Percentiles rank a stretch among this genome's conserved stretches.
Conservation (phyloP, 768 basidiomycete genomes). For the Tylopilus plumbeoviolaceoides region DNA sequence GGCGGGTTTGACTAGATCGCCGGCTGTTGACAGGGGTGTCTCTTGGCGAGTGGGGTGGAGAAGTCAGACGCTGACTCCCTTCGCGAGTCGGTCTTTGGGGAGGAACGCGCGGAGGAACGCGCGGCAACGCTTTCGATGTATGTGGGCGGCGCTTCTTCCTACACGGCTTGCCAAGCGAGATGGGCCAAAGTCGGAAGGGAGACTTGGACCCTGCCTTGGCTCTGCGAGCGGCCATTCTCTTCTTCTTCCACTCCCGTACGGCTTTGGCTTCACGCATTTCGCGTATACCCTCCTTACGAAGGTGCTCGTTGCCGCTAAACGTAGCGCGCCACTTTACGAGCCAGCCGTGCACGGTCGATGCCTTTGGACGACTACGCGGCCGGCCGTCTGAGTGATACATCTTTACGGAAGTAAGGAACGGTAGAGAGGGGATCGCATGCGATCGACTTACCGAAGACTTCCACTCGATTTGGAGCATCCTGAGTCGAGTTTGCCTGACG, state of each 20-base stretch:
- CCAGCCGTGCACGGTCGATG: constrained; percentile 70
- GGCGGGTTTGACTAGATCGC: constrained; percentile 18
- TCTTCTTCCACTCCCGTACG: constrained; percentile 28
- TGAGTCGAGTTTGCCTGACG: not conserved
- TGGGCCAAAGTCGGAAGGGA: constrained; percentile 26
- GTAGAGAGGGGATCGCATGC: not conserved
- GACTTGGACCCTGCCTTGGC: constrained; percentile 15
- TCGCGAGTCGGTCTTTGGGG: constrained; percentile 3
- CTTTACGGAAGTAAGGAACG: constrained; percentile 11
- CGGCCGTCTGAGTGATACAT: constrained; percentile 35
- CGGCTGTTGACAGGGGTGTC: constrained; percentile 12
- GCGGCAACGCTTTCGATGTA: constrained; percentile 5
- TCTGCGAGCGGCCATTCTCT: constrained; percentile 18
- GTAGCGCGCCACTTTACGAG: constrained; percentile 77
- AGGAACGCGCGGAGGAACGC: constrained; percentile 8
- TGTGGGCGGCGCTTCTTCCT: constrained; percentile 12
- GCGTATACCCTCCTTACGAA: constrained; percentile 63
- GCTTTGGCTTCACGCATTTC: constrained; percentile 62
- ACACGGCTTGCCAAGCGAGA: constrained; percentile 11
- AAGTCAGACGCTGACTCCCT: constrained; percentile 10
- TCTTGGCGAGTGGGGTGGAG: constrained; percentile 16
- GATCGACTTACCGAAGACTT: constrained; percentile 29
- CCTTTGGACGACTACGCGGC: constrained; percentile 46
- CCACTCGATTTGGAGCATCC: constrained; percentile 32
- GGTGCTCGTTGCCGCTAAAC: constrained; percentile 54